Evolutionary conservation across 1,284 basidiomycete genomes (phyloP), one percentile per base, ranked within the genome.

Genomic region (Tylopilus sp.): DNA sequence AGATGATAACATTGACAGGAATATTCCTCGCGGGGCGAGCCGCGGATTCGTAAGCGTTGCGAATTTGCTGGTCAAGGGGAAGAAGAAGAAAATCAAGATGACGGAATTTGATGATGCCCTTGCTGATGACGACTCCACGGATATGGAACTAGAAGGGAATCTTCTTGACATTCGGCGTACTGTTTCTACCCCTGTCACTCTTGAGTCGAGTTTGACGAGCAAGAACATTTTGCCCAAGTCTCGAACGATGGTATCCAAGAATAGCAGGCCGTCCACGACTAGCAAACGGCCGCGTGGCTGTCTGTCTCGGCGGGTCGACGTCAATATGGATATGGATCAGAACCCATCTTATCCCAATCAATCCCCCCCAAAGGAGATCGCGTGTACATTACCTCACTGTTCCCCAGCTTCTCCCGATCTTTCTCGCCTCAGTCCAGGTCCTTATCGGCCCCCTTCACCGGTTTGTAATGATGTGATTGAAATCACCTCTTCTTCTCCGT

Each of bases 11-110:
- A 69, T 83, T 26, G 74, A 67, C 57, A 76, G 85, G 58, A 88
- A 89, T 62, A 81, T 91, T 40, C 88, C 88, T 41, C 63, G 69
- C 9, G 84, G 84, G 10, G 86, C 85, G 4, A 74, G 74, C 53
- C 80, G 74, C 6, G 82, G 82, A 1, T 90, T 90, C 63, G 78
- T 88, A 36, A 78, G 75, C 48, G 88, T 84, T 17, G 77, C 78
- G 5, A 76, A 85, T 37, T 72, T 90, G 49, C 59, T 86, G 24
- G 72, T 77, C 41, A 68, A 68, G 29, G 72, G 64, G 37, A 68
- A 66, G 40, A 73, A 69, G 50, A 80, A 76, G 61, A 80, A 76
- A 62, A 73, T 76, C 63, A 81, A 78, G 58, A 57, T 51, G 35
- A 61, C 61, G 41, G 51, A 64, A 28, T 65, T 73, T 32, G 51